These are phyloP conservation scores for Talaromyces sp. DNA, from an alignment of 2,329 filamentous ascomycete species.

Conservation along the genomic window DNA sequence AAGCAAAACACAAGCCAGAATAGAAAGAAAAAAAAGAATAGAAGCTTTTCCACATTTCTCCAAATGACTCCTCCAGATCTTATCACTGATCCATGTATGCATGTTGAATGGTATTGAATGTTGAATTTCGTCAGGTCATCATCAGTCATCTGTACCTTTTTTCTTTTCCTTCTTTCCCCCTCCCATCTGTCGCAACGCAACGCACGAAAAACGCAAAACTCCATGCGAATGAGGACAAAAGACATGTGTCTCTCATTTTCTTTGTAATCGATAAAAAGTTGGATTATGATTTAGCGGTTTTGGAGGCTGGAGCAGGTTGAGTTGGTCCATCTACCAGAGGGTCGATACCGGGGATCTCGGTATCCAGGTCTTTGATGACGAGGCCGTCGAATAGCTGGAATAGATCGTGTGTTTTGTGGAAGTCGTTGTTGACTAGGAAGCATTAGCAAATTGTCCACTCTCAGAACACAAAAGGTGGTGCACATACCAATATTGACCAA, in stretches of 20 bases:
- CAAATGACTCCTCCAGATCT: not conserved
- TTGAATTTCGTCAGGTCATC: constrained; percentile 14
- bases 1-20: not conserved
- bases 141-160: constrained; percentile 7
- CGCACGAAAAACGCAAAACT: not conserved
- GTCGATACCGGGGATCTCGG: constrained; percentile 22
- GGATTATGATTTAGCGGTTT: not conserved
- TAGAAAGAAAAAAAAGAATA: constrained; percentile 1
- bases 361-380: constrained; percentile 32
- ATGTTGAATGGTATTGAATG: constrained; percentile 15
- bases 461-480: constrained; percentile 1
- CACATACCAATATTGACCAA: constrained; percentile 85
- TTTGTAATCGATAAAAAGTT: not conserved
- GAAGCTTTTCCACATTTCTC: not conserved
- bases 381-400: constrained; percentile 83
- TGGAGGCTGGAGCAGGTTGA: constrained; percentile 10
- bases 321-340: constrained; percentile 19
- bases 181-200: not conserved
- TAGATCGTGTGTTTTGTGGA: constrained; percentile 76
- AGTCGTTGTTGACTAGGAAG: constrained; percentile 87
- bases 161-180: not conserved
- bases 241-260: not conserved
- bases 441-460: constrained; percentile 17
- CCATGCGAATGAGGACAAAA: not conserved
- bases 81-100: constrained; percentile 5